Evolutionary conservation across 2,329 filamentous ascomycete genomes (phyloP).

Genomic region (Pleurostoma richardsiae): DNA sequence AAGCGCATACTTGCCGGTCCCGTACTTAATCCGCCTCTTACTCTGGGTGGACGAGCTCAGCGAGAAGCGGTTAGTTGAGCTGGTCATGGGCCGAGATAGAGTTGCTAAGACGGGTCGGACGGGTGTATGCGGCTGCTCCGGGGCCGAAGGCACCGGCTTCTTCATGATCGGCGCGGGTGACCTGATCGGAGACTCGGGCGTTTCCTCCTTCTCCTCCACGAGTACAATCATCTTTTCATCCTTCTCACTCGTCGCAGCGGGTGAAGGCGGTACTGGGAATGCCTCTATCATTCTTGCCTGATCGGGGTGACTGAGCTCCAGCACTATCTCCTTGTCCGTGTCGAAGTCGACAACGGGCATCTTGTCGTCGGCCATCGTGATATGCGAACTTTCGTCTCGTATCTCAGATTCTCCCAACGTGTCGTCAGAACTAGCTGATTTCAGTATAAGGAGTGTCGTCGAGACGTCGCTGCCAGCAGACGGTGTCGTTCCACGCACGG

Average conservation of each 20-base stretch:
- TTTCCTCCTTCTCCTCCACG: constrained; percentile 1
- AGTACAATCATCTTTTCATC: constrained; percentile 1
- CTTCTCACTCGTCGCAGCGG: constrained; percentile 16
- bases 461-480: too few relatives aligned
- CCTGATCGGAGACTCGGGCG: too few relatives aligned
- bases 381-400: background rate
- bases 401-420: too few relatives aligned
- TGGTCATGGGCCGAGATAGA: constrained; percentile 16
- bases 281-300: background rate
- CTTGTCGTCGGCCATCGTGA: background rate
- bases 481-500: too few relatives aligned
- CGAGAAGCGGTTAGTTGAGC: constrained; percentile 28
- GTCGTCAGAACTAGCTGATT: too few relatives aligned
- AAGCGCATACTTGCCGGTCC: constrained; percentile 32
- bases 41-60: constrained; percentile 25
- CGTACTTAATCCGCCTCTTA: constrained; percentile 39
- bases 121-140: too few relatives aligned
- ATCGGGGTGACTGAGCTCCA: background rate
- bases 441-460: too few relatives aligned
- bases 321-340: background rate
- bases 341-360: background rate
- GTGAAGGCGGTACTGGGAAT: background rate
- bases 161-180: too few relatives aligned
- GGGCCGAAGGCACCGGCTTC: too few relatives aligned
- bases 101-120: too few relatives aligned